A percentile compares a stretch with the other conserved stretches of the same genome.
phyloP scores from a whole-genome alignment of 1,284 basidiomycete species.

The Leccinum proliferum region DNA sequence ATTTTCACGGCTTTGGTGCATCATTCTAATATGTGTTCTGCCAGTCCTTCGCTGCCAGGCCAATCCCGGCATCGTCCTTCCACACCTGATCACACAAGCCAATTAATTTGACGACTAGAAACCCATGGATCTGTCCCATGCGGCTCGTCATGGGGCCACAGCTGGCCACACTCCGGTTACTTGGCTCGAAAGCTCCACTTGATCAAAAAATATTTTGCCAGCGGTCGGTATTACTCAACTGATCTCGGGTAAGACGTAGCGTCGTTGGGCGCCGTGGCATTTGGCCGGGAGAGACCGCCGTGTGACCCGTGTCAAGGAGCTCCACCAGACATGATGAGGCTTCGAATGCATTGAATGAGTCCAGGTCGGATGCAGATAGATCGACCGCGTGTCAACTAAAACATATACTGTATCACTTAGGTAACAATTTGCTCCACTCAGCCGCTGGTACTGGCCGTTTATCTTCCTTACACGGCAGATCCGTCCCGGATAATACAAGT shows the following conservation, averaged over 20 bases:
- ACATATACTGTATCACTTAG: constrained; percentile 5
- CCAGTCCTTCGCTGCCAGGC: no score
- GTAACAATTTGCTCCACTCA: constrained; percentile 15
- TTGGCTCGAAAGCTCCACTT: constrained; percentile 12
- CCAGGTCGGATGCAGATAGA: background rate
- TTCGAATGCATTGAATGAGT: background rate
- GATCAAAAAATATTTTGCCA: background rate
- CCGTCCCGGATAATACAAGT: background rate
- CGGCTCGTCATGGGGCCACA: background rate
- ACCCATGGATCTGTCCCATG: background rate
- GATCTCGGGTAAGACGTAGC: background rate
- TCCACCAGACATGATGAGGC: background rate
- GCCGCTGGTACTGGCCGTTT: constrained; percentile 1
- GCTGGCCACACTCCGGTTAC: background rate
- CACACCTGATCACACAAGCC: background rate
- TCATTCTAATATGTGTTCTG: no score
- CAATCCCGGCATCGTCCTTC: background rate
- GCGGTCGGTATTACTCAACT: background rate
- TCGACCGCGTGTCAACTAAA: constrained; percentile 13
- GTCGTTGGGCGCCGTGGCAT: background rate
- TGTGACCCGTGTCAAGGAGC: background rate
- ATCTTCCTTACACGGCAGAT: background rate
- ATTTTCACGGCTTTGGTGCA: no score
- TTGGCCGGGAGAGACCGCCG: background rate
- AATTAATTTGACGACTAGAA: background rate